Base-by-base conservation (phyloP, 1,284 basidiomycete species). In the Trichosporon sp. region DNA sequence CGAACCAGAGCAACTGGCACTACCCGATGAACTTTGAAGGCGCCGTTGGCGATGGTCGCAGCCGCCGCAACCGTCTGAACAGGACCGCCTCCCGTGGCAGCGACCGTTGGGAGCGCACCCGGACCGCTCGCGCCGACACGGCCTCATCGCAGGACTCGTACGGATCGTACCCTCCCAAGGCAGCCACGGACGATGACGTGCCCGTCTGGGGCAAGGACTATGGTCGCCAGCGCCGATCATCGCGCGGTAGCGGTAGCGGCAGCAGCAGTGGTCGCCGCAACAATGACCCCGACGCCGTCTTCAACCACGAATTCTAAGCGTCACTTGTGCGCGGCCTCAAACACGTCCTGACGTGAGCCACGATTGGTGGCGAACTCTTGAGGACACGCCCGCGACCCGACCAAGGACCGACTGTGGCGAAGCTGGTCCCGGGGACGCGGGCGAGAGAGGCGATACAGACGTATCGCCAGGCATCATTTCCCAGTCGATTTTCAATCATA, bases 11-110 rank as follows among this genome's bases (percentile, higher is more conserved):
- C 46, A 77, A 81, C 63, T 84, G 83, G 82, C 82, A 84, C 71
- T 85, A 85, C 75, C 84, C 84, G 19, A 80, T 81, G 75, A 85
- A 85, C 79, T 85, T 85, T 73, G 83, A 84, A 70, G 84, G 84
- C 38, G 74, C 81, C 2, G 78, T 78, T 31, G 77, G 72, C 3
- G 79, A 78, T 59, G 77, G 76, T 32, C 71, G 76, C 66, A 76
- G 74, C 4, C 76, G 76, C 68, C 66, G 68, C 46, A 63, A 63
- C 59, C 72, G 73, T 4, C 70, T 70, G 7, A 74, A 74, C 64
- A 67, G 72, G 56, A 69, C 67, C 31, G 67, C 68, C 14, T 63
- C 71, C 8, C 46, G 65, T 38, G 74, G 72, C 37, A 78, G 78
- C 37, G 80, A 83, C 71, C 73, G 80, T 67, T 78, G 78, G 74